Evolutionary conservation across 2,329 filamentous ascomycete genomes (phyloP).

Genomic region (Coccinonectria pachysandricola): DNA sequence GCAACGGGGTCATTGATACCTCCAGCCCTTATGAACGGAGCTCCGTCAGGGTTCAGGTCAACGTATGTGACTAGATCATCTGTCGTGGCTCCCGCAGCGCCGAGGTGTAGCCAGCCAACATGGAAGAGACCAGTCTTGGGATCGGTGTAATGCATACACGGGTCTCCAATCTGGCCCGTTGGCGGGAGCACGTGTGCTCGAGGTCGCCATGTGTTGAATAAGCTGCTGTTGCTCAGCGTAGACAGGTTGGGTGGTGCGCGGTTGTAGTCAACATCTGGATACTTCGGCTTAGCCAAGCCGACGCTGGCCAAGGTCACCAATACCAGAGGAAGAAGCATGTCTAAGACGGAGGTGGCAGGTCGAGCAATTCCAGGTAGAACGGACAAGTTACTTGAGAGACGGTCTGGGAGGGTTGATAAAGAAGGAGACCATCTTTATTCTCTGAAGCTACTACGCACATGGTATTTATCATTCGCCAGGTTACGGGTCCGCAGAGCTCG

Average conservation of each 20-base stretch:
- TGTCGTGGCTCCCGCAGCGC: conserved; percentile 28
- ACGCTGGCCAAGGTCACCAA: no score
- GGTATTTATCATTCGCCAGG: no score
- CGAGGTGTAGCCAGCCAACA: conserved; percentile 30
- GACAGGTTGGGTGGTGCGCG: conserved; percentile 28
- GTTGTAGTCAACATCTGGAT: conserved; percentile 28
- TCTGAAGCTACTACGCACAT: no score
- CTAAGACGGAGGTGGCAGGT: conserved; percentile 6
- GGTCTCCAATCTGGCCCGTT: conserved; percentile 31
- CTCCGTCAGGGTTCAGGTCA: conserved; percentile 29
- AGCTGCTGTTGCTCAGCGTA: conserved; percentile 25
- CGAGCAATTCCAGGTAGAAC: no score
- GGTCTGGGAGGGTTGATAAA: no score
- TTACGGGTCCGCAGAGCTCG: no score
- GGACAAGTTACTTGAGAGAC: no score
- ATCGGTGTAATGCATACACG: conserved; percentile 35
- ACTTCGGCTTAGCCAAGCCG: no score
- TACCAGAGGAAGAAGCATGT: conserved; percentile 9
- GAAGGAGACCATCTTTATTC: no score
- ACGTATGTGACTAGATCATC: conserved; percentile 28
- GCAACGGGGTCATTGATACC: conserved; percentile 14
- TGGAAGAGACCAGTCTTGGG: conserved; percentile 33
- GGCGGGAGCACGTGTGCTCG: conserved; percentile 30
- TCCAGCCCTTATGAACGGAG: conserved; percentile 32
- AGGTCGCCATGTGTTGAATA: conserved; percentile 24